Conservation (phyloP, 306 rosid species). For the Abrus precatorius region DNA sequence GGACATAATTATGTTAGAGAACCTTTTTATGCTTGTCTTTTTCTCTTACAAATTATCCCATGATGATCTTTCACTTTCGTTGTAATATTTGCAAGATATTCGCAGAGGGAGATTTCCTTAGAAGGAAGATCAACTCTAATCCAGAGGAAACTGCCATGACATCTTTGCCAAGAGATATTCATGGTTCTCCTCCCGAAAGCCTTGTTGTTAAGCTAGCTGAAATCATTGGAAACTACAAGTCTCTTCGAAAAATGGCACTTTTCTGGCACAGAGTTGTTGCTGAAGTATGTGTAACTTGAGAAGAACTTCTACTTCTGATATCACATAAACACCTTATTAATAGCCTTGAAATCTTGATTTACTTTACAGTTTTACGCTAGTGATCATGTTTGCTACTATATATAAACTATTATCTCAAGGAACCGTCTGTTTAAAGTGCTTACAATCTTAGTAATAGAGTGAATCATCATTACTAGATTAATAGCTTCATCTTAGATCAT, state of each 20-base stretch:
- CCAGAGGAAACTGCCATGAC: slow-evolving; percentile 60
- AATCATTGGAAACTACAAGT: slow-evolving; percentile 83
- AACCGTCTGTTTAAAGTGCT: slow-evolving; percentile 28
- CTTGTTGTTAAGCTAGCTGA: slow-evolving; percentile 92
- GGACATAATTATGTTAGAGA: slow-evolving; percentile 34
- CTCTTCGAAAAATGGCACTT: slow-evolving; percentile 75
- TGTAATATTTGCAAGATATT: slow-evolving; percentile 92
- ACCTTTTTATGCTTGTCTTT: slow-evolving; percentile 24
- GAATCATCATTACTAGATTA: slow-evolving; percentile 36
- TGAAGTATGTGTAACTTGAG: slow-evolving; percentile 72
- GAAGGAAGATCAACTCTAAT: slow-evolving; percentile 66
- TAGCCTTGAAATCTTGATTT: slow-evolving; percentile 26
- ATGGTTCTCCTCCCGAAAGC: slow-evolving; percentile 95
- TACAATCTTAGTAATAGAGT: slow-evolving; percentile 32
- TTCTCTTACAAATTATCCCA: slow-evolving; percentile 48
- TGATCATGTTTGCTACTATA: slow-evolving; percentile 35
- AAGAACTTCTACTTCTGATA: slow-evolving; percentile 47
- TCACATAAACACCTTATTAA: slow-evolving; percentile 21
- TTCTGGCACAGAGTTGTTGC: slow-evolving; percentile 88
- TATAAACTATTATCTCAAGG: neutral
- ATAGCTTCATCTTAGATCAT: slow-evolving; percentile 17
- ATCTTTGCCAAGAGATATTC: slow-evolving; percentile 85
- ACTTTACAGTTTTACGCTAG: slow-evolving; percentile 15
- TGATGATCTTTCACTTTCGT: slow-evolving; percentile 78
- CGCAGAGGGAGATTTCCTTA: slow-evolving; percentile 90